Evolutionary conservation across 164 flowering plant species (phyloP).

Genomic region (Magnolia officinalis): DNA sequence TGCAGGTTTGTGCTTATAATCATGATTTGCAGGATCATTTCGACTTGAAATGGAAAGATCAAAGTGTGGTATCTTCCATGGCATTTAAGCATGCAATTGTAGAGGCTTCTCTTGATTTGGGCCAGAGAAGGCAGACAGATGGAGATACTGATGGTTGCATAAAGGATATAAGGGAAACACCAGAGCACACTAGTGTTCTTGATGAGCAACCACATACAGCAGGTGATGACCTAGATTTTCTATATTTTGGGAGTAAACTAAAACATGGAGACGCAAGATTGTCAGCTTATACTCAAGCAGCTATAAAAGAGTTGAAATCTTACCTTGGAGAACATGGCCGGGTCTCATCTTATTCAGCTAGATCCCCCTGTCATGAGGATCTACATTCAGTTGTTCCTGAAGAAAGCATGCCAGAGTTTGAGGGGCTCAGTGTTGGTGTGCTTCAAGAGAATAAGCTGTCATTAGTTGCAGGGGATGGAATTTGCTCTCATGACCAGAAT

Average conservation of each 20-base stretch:
- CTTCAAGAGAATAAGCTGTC: slow-evolving; percentile 26
- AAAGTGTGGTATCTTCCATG: slow-evolving; percentile 7
- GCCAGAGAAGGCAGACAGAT: slow-evolving; percentile 12
- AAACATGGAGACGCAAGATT: slow-evolving; percentile 18
- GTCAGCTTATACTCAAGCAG: slow-evolving; percentile 17
- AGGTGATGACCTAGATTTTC: slow-evolving; percentile 14
- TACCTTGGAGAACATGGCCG: slow-evolving; percentile 14
- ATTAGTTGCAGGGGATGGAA: slow-evolving; percentile 21
- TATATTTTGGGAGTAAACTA: slow-evolving; percentile 10
- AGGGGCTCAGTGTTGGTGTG: slow-evolving; percentile 45
- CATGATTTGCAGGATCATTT: slow-evolving; percentile 31
- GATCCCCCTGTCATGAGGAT: slow-evolving; percentile 11
- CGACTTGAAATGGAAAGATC: slow-evolving; percentile 15
- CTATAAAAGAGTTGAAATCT: slow-evolving; percentile 18
- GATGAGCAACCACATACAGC: slow-evolving; percentile 12
- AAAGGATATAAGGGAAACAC: slow-evolving; percentile 18
- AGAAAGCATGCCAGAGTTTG: slow-evolving; percentile 51
- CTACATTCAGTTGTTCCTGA: slow-evolving; percentile 27
- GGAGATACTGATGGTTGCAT: slow-evolving; percentile 22
- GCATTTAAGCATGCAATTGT: slow-evolving; percentile 10
- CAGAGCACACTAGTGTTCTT: slow-evolving; percentile 10
- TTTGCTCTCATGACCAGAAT: slow-evolving; percentile 27
- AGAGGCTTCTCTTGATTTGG: slow-evolving; percentile 9
- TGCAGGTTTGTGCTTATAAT: slow-evolving; percentile 3
- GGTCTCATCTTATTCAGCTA: slow-evolving; percentile 23